Evolutionary conservation across 805 yeast genomes (phyloP).

Genomic region (Metschnikowia peoriensis): DNA sequence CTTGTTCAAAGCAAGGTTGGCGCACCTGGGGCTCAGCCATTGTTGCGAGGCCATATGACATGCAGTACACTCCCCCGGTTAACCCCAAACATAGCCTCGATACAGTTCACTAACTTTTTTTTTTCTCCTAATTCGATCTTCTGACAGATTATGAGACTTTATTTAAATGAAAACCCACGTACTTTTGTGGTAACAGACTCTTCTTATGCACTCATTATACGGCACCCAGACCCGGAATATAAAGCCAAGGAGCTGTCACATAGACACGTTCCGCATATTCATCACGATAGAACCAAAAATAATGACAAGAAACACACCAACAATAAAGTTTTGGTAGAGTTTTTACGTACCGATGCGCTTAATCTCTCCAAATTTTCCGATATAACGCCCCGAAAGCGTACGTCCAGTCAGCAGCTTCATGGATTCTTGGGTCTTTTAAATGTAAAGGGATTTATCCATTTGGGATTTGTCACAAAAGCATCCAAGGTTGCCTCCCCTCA

Average conservation of each 20-base stretch:
- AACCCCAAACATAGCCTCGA: background rate
- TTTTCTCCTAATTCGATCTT: too few species aligned
- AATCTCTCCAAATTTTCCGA: constrained; percentile 44
- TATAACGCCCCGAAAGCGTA: constrained; percentile 30
- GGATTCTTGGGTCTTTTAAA: constrained; percentile 65
- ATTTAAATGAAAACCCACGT: constrained; percentile 62
- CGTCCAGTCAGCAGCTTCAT: constrained; percentile 30
- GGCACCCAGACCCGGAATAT: constrained; percentile 42
- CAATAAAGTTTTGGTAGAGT: constrained; percentile 49
- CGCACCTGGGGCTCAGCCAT: background rate
- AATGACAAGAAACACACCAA: constrained; percentile 20
- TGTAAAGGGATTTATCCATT: constrained; percentile 51
- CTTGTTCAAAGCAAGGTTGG: background rate
- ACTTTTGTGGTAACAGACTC: constrained; percentile 64
- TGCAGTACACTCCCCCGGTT: background rate
- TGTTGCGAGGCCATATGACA: background rate
- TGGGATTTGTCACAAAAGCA: constrained; percentile 57
- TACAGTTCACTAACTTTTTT: background rate
- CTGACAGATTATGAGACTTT: constrained; percentile 50
- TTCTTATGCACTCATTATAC: constrained; percentile 57
- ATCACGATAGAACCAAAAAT: constrained; percentile 21
- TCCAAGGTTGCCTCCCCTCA: constrained; percentile 59
- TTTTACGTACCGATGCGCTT: constrained; percentile 42
- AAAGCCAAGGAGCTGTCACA: constrained; percentile 19
- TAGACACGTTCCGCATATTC: constrained; percentile 20